Evolutionary conservation across 352 stramenopile species (phyloP).

Genomic region (Salisapilia sapeloensis): DNA sequence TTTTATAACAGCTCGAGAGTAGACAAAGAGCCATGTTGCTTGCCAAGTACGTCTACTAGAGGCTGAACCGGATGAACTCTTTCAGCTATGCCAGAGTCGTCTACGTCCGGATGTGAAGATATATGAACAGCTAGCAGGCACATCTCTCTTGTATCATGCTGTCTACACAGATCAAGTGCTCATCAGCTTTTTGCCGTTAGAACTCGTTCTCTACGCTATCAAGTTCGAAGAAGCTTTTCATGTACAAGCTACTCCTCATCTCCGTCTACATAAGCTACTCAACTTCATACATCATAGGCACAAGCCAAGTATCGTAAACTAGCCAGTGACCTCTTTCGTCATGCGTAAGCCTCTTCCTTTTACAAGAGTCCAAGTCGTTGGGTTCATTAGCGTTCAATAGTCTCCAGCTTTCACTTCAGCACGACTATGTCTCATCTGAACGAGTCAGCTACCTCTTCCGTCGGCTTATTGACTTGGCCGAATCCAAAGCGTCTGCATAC

Average conservation of each 20-base stretch:
- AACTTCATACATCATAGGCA: constrained; percentile 11
- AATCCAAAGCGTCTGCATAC: constrained; percentile 16
- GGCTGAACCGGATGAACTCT: constrained; percentile 22
- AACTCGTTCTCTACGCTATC: constrained; percentile 36
- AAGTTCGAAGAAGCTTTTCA: constrained; percentile 29
- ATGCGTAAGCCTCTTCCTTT: constrained; percentile 11
- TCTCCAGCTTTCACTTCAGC: constrained; percentile 41
- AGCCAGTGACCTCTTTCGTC: constrained; percentile 42
- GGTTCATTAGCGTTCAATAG: constrained; percentile 8
- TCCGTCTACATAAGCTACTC: neutral
- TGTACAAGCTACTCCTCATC: constrained; percentile 6
- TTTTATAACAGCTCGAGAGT: constrained; percentile 1
- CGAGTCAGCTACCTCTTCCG: constrained; percentile 45
- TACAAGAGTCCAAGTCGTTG: neutral
- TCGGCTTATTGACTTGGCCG: constrained; percentile 27
- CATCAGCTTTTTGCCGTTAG: constrained; percentile 7
- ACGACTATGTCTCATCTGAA: constrained; percentile 7
- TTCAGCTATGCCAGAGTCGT: constrained; percentile 22
- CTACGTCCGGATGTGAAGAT: neutral
- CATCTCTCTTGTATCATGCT: neutral
- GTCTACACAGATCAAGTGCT: neutral
- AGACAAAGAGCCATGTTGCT: constrained; percentile 29
- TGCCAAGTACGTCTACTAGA: constrained; percentile 47
- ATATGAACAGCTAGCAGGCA: neutral
- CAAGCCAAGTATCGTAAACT: constrained; percentile 27